These are phyloP conservation scores for Chaetomiaceae sp. DNA, from an alignment of 2,329 filamentous ascomycete species.

Conservation along the genomic window DNA sequence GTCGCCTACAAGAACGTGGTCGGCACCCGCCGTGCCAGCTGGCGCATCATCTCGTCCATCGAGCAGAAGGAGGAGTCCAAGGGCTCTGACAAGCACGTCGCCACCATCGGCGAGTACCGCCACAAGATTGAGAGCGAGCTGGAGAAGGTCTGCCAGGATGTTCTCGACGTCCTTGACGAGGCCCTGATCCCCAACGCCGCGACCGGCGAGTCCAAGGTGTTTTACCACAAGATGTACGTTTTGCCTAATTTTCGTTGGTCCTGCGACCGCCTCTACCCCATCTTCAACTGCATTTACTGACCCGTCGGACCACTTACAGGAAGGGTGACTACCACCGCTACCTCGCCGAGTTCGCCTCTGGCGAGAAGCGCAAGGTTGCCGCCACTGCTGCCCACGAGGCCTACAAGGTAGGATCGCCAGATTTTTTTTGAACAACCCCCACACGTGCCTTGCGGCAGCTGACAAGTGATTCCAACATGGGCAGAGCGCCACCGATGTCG, in stretches of 20 bases:
- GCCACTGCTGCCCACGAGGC: constrained; percentile 86
- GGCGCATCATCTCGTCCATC: constrained; percentile 99
- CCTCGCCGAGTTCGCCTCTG: constrained; percentile 86
- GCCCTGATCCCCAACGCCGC: constrained; percentile 92
- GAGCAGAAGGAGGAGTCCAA: constrained; percentile 99
- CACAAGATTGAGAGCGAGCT: constrained; percentile 98
- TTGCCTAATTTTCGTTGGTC: too few species aligned
- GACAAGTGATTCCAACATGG: constrained; percentile 16
- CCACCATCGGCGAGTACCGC: constrained; percentile 93
- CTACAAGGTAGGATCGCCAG: constrained; percentile 69
- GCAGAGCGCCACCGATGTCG: constrained; percentile 94
- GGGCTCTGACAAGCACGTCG: constrained; percentile 91
- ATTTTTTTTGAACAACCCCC: background rate
- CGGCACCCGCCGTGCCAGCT: constrained; percentile 94
- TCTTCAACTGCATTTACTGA: constrained; percentile 10
- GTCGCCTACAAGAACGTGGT: constrained; percentile 99
- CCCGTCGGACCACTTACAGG: constrained; percentile 46
- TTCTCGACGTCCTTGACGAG: constrained; percentile 90
- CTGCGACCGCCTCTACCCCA: too few species aligned
- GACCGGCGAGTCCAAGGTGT: constrained; percentile 98
- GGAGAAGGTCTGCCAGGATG: constrained; percentile 97
- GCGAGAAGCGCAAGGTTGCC: constrained; percentile 86
- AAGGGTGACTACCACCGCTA: constrained; percentile 98
- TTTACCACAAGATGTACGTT: constrained; percentile 99
- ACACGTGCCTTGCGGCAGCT: background rate